phyloP scores from a whole-genome alignment of 2,329 filamentous ascomycete genomes.

The Bipolaris bicolor region DNA sequence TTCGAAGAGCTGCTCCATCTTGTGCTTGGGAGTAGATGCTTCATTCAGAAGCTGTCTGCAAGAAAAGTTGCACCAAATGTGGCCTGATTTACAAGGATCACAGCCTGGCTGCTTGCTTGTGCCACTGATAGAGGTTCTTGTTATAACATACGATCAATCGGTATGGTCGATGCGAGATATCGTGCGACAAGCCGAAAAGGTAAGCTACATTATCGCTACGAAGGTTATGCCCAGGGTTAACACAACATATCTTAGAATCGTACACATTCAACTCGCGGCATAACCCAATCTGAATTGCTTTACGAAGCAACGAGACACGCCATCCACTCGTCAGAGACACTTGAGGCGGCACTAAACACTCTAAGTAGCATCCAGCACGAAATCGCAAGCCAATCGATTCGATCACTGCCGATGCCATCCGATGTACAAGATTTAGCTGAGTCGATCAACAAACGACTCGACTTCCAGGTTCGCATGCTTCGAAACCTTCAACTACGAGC shows the following conservation, averaged over 20 bases:
- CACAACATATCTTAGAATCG: constrained; percentile 7
- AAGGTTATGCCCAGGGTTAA: not conserved
- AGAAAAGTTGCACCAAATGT: constrained; percentile 6
- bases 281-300: constrained; percentile 13
- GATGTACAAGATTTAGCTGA: not conserved
- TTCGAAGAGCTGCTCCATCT: not conserved
- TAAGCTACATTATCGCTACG: not conserved
- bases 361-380: constrained; percentile 14
- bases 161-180: constrained; percentile 26
- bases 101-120: constrained; percentile 20
- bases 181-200: constrained; percentile 22
- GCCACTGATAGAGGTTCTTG: constrained; percentile 20
- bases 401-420: not conserved
- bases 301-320: constrained; percentile 26
- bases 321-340: constrained; percentile 23
- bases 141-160: constrained; percentile 17
- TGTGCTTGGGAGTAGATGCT: constrained; percentile 17
- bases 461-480: constrained; percentile 17
- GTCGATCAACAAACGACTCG: constrained; percentile 1
- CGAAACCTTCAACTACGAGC: constrained; percentile 16
- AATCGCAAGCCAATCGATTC: not conserved
- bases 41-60: constrained; percentile 12
- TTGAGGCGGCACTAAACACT: constrained; percentile 17
- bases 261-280: not conserved
- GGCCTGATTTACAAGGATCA: constrained; percentile 1